phyloP scores from a whole-genome alignment of 805 yeast genomes.

The Starmera amethionina region DNA sequence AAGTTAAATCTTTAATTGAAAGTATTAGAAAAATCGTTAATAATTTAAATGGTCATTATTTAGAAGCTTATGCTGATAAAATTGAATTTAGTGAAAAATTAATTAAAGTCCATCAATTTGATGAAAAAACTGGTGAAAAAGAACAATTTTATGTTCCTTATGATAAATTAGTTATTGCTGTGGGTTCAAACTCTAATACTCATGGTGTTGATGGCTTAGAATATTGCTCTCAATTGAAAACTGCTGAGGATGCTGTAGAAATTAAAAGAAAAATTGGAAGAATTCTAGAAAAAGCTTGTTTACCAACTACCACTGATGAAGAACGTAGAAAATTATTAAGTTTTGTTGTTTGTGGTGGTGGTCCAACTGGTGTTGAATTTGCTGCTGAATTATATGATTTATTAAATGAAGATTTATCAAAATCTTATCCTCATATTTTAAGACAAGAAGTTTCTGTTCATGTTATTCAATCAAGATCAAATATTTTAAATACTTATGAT shows the following conservation, averaged over 20 bases:
- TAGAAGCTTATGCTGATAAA: conserved; percentile 53
- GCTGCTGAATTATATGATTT: conserved; percentile 65
- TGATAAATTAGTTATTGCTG: conserved; percentile 59
- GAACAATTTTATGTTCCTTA: conserved; percentile 54
- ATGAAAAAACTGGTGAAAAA: conserved; percentile 29
- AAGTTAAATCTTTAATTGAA: conserved; percentile 53
- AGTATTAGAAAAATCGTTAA: conserved; percentile 50
- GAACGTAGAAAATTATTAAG: conserved; percentile 52
- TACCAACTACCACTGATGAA: conserved; percentile 55
- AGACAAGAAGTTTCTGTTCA: conserved; percentile 59
- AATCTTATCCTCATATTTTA: conserved; percentile 46
- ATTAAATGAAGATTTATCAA: conserved; percentile 52
- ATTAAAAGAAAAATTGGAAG: conserved; percentile 45
- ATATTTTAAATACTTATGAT: conserved; percentile 60
- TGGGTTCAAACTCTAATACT: conserved; percentile 59
- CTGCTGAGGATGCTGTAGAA: conserved; percentile 53
- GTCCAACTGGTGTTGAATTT: conserved; percentile 58
- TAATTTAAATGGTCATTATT: conserved; percentile 45
- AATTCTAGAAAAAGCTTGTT: conserved; percentile 50
- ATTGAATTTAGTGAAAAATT: conserved; percentile 46
- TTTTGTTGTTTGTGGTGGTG: conserved; percentile 52
- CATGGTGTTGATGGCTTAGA: conserved; percentile 66
- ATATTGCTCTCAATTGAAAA: conserved; percentile 50
- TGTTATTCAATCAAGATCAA: conserved; percentile 58
- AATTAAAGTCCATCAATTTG: conserved; percentile 42